Percentiles rank a stretch among this genome's conserved stretches.
Conservation (phyloP, 2,329 filamentous ascomycete species). For the Ophiosphaerella korrae region DNA sequence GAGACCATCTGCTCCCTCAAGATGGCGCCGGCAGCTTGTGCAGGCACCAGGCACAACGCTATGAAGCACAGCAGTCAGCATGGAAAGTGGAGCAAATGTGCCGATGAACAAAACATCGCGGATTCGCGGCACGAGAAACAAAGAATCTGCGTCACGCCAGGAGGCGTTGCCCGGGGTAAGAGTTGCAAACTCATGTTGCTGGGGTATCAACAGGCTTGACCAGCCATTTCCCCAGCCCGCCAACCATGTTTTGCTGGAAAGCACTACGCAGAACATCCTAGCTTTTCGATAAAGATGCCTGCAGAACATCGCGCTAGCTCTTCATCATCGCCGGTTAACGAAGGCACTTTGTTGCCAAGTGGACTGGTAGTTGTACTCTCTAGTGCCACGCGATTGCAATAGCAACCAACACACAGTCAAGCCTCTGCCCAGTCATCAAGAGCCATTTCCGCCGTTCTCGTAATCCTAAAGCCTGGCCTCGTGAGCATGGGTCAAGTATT, state of each 20-base stretch:
- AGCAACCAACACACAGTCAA: constrained; percentile 21
- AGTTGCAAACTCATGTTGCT: constrained; percentile 16
- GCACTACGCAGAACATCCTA: constrained; percentile 21
- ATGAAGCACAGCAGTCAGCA: background rate
- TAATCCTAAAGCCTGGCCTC: background rate
- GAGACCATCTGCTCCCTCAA: constrained; percentile 14
- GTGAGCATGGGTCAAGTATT: background rate
- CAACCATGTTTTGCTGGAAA: constrained; percentile 4
- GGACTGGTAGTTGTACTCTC: background rate
- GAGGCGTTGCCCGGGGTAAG: constrained; percentile 7
- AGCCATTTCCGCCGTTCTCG: background rate
- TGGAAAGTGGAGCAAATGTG: background rate
- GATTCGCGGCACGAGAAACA: background rate
- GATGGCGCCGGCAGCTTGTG: constrained; percentile 29
- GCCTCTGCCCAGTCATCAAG: constrained; percentile 3
- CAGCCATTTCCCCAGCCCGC: background rate
- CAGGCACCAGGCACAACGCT: constrained; percentile 29
- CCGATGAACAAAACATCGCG: background rate
- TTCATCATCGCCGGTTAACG: constrained; percentile 2
- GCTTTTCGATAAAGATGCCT: constrained; percentile 37
- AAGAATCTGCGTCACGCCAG: constrained; percentile 12
- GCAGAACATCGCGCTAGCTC: constrained; percentile 22
- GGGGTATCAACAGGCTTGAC: constrained; percentile 8
- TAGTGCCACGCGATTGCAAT: constrained; percentile 33
- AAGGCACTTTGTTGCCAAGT: background rate